These are phyloP conservation scores for Pythium diclinum DNA, from an alignment of 352 stramenopile species.

Conservation along the genomic window DNA sequence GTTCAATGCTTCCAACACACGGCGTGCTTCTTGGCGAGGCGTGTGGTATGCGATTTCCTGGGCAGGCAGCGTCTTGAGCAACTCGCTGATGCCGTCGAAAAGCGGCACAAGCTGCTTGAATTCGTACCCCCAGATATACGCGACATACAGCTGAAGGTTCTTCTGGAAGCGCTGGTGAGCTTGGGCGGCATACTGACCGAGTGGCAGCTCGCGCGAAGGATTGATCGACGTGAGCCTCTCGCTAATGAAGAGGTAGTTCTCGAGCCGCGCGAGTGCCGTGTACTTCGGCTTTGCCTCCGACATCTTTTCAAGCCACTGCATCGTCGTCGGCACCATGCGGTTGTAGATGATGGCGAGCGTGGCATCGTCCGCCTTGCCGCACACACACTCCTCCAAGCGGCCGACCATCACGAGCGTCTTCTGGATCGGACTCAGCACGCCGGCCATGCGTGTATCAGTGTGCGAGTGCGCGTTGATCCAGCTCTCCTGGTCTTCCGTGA, in stretches of 20 bases:
- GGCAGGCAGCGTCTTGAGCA: constrained; percentile 51
- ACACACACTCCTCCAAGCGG: constrained; percentile 59
- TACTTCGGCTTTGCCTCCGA: constrained; percentile 71
- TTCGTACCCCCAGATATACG: constrained; percentile 67
- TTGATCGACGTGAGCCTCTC: constrained; percentile 54
- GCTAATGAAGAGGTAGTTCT: constrained; percentile 70
- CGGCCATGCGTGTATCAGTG: constrained; percentile 67
- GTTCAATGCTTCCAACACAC: constrained; percentile 40
- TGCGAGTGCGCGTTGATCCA: constrained; percentile 63
- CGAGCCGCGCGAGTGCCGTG: constrained; percentile 47
- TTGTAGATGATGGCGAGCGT: constrained; percentile 66
- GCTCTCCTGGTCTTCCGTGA: constrained; percentile 66
- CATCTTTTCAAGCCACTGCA: constrained; percentile 72
- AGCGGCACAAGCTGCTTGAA: constrained; percentile 60
- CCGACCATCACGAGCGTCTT: constrained; percentile 70
- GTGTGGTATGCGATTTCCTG: constrained; percentile 70
- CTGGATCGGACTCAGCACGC: constrained; percentile 57
- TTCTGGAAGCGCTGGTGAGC: constrained; percentile 40
- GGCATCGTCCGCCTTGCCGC: constrained; percentile 51
- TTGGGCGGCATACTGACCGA: constrained; percentile 50
- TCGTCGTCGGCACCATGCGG: constrained; percentile 51
- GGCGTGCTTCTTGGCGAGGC: constrained; percentile 55
- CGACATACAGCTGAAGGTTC: constrained; percentile 46
- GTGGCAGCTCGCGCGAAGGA: constrained; percentile 37
- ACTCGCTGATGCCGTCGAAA: constrained; percentile 48